phyloP scores from a whole-genome alignment of 2,329 filamentous ascomycete species.

The Biscogniauxia marginata region DNA sequence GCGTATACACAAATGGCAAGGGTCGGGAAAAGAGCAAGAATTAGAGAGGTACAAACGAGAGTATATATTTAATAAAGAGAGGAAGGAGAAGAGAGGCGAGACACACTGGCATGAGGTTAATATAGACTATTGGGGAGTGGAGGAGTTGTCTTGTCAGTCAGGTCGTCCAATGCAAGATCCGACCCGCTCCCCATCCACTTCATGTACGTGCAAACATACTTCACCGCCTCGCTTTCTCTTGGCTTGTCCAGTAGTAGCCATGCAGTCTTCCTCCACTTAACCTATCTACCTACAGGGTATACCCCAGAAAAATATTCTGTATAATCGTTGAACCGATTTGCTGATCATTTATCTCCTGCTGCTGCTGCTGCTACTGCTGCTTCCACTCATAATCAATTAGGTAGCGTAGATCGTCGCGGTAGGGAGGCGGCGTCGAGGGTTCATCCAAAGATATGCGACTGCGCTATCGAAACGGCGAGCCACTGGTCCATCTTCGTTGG shows the following conservation, averaged over 20 bases:
- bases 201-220: neutral
- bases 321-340: neutral
- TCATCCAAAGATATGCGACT: neutral
- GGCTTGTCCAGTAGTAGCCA: neutral
- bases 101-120: neutral
- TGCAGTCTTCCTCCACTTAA: neutral
- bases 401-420: neutral
- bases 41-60: neutral
- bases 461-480: neutral
- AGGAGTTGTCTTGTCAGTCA: neutral
- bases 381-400: neutral
- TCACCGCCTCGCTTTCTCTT: neutral
- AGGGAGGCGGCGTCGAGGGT: neutral
- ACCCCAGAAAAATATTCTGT: too few species aligned
- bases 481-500: neutral
- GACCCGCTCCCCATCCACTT: neutral
- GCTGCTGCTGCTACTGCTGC: too few species aligned
- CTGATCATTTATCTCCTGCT: neutral
- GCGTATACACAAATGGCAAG: neutral
- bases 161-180: neutral
- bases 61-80: neutral
- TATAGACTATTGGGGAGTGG: neutral
- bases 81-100: neutral
- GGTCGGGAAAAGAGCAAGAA: neutral
- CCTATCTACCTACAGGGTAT: too few species aligned